Conservation (phyloP, 2,329 filamentous ascomycete genomes). For the Gnomoniopsis sp. region DNA sequence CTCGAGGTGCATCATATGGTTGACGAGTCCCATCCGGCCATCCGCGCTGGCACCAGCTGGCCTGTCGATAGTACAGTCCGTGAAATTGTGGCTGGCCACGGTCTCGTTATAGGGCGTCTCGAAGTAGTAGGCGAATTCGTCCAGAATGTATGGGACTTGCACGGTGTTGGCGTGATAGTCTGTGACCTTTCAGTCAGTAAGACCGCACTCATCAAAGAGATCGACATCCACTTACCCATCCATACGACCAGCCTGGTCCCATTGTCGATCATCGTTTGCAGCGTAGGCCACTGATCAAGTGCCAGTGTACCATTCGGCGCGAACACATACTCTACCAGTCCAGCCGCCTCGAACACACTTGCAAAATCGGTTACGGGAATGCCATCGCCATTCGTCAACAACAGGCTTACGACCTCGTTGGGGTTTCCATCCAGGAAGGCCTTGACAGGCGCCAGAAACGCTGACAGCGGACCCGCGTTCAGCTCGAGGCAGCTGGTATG, state of each 20-base stretch:
- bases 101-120: conserved; percentile 70
- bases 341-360: conserved; percentile 50
- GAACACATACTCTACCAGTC: conserved; percentile 56
- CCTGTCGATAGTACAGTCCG: conserved; percentile 63
- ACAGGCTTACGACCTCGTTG: conserved; percentile 59
- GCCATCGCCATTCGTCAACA: conserved; percentile 61
- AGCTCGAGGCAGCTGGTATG: conserved; percentile 61
- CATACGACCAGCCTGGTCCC: conserved; percentile 67
- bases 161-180: conserved; percentile 55
- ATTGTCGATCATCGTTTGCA: conserved; percentile 60
- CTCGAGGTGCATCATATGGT: conserved; percentile 59
- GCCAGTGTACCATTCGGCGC: conserved; percentile 39
- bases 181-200: conserved; percentile 32
- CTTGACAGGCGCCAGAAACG: conserved; percentile 56
- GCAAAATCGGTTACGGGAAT: conserved; percentile 54
- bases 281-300: conserved; percentile 64
- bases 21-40: conserved; percentile 49
- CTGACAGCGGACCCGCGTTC: conserved; percentile 53
- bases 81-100: conserved; percentile 45
- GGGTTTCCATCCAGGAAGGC: conserved; percentile 57
- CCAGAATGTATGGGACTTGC: conserved; percentile 58
- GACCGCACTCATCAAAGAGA: not conserved
- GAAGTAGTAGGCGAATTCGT: conserved; percentile 54
- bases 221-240: conserved; percentile 48
- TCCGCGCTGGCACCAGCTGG: conserved; percentile 42